These are phyloP conservation scores for Kwoniella bestiolae DNA, from an alignment of 768 basidiomycete species.

Conservation along the genomic window DNA sequence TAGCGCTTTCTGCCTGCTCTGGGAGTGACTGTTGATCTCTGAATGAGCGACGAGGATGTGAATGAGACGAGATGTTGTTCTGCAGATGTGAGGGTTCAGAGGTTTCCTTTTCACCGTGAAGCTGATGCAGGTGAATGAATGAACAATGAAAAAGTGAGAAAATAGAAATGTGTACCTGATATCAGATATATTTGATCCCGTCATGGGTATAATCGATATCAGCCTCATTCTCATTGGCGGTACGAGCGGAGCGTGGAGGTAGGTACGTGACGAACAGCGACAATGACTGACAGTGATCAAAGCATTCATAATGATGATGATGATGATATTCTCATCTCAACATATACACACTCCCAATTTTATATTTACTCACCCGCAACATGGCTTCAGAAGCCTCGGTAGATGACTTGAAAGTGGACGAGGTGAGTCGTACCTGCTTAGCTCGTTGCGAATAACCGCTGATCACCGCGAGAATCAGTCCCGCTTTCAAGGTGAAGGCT, in stretches of 20 bases:
- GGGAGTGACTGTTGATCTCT: too few species aligned
- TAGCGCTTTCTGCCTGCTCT: too few species aligned
- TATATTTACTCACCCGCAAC: background rate
- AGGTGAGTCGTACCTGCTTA: conserved; percentile 16
- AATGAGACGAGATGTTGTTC: too few species aligned
- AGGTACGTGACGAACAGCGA: background rate
- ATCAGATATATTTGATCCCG: background rate
- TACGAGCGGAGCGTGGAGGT: conserved; percentile 11
- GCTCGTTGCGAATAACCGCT: background rate
- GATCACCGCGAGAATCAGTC: conserved; percentile 22
- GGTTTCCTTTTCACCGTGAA: too few species aligned
- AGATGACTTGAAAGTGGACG: conserved; percentile 24
- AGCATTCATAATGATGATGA: background rate
- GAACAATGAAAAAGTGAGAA: conserved; percentile 5
- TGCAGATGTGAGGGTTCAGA: too few species aligned
- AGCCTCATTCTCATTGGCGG: conserved; percentile 2
- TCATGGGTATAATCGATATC: too few species aligned
- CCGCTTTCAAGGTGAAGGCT: conserved; percentile 48
- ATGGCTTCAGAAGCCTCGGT: conserved; percentile 23
- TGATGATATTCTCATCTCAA: background rate
- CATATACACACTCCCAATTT: background rate
- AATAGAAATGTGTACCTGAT: conserved; percentile 17
- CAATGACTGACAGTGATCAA: background rate
- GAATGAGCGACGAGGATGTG: too few species aligned
- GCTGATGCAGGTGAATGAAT: too few species aligned